Conservation (phyloP, 352 stramenopile genomes). For the Pythium phragmitis region DNA sequence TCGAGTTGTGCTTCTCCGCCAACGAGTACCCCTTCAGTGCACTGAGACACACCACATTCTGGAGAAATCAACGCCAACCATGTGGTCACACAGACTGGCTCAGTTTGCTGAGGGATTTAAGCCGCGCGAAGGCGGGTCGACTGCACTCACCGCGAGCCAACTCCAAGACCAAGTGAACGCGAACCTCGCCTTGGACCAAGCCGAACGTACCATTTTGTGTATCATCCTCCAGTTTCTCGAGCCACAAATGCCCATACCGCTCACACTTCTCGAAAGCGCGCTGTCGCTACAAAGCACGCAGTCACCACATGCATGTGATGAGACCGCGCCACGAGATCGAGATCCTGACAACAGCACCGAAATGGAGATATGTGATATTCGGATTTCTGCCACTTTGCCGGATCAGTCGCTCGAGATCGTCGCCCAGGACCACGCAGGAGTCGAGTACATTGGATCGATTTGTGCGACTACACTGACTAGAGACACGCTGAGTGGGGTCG, state of each 20-base stretch:
- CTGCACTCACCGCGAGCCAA: not conserved
- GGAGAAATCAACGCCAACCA: not conserved
- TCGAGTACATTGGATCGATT: not conserved
- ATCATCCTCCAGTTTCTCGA: slow-evolving; percentile 2
- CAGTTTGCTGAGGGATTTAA: not conserved
- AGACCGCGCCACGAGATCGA: not conserved
- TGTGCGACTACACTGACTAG: not conserved
- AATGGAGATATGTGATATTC: not conserved
- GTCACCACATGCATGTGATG: not conserved
- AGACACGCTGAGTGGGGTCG: not conserved
- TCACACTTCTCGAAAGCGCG: not conserved
- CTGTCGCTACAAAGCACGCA: not conserved
- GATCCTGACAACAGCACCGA: not conserved
- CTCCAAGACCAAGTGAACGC: not conserved
- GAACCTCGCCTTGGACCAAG: not conserved
- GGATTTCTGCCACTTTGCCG: not conserved
- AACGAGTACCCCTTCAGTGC: not conserved
- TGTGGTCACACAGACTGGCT: not conserved
- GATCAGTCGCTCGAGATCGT: slow-evolving; percentile 4
- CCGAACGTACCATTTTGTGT: not conserved
- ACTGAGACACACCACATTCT: not conserved
- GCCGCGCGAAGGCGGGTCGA: not conserved
- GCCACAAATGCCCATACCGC: not conserved
- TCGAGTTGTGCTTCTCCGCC: not conserved
- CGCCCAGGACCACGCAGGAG: not conserved